Percentiles rank a stretch among this genome's conserved stretches.
Conservation (phyloP, 306 rosid species). For the Fragaria ananassa region DNA sequence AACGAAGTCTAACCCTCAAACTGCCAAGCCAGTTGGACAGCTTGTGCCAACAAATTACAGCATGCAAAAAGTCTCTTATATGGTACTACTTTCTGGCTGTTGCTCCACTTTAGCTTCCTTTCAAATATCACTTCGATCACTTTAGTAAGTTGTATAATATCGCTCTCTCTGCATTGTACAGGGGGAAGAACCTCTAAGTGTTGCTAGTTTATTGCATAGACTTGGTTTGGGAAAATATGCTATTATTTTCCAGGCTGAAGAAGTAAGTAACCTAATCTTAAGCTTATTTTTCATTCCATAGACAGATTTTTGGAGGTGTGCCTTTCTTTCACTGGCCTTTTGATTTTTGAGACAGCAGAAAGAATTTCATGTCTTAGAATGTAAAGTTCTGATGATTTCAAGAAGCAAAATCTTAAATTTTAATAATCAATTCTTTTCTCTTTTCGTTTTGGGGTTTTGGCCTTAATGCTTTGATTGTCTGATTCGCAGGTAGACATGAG, state of each 20-base stretch:
- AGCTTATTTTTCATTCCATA: not conserved
- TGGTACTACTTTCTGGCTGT: conserved; percentile 30
- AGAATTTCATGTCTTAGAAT: not conserved
- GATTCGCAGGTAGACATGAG: conserved; percentile 57
- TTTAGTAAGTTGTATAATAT: not conserved
- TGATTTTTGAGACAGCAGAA: not conserved
- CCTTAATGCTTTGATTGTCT: not conserved
- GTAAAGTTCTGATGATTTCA: not conserved
- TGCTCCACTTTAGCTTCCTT: conserved; percentile 1
- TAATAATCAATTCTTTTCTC: not conserved
- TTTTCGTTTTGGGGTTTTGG: not conserved
- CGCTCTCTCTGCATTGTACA: conserved; percentile 15
- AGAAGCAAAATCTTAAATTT: not conserved
- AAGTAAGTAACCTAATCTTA: conserved; percentile 36
- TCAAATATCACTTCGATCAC: not conserved
- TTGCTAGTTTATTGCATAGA: conserved; percentile 49
- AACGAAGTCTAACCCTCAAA: conserved; percentile 29
- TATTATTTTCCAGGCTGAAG: conserved; percentile 60
- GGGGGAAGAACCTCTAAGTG: conserved; percentile 42
- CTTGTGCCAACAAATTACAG: conserved; percentile 28
- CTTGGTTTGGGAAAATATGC: conserved; percentile 58
- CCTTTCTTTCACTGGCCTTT: not conserved
- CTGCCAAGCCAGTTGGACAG: conserved; percentile 31
- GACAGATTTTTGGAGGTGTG: not conserved
- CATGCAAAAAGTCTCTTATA: conserved; percentile 27